These are phyloP conservation scores for Agaricus subrufescens DNA, from an alignment of 768 basidiomycete species.

Conservation along the genomic window DNA sequence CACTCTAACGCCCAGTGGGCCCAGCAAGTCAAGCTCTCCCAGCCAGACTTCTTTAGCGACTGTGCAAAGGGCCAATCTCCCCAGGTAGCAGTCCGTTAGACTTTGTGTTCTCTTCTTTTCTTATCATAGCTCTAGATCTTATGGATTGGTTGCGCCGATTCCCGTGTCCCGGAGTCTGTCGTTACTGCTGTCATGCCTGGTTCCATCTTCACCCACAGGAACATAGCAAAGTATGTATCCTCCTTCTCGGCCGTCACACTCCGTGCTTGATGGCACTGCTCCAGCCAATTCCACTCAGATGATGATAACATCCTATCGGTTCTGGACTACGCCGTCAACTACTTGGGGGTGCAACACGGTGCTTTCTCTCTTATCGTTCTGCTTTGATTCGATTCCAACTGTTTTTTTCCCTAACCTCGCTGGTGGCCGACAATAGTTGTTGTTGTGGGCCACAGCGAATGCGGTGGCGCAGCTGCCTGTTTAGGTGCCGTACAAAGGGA, in stretches of 20 bases:
- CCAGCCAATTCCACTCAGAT: conserved; percentile 66
- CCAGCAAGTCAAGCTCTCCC: conserved; percentile 41
- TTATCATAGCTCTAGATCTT: conserved; percentile 42
- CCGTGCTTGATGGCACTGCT: neutral
- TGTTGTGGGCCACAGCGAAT: conserved; percentile 79
- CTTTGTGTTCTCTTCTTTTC: conserved; percentile 5
- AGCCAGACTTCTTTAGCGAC: conserved; percentile 61
- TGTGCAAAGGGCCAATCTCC: conserved; percentile 63
- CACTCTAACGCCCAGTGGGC: conserved; percentile 69
- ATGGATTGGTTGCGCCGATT: conserved; percentile 84
- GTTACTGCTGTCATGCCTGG: conserved; percentile 68
- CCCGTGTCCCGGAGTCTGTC: conserved; percentile 78
- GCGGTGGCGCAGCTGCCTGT: conserved; percentile 70
- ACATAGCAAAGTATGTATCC: conserved; percentile 75
- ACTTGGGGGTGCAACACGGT: conserved; percentile 77
- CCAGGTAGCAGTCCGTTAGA: conserved; percentile 37
- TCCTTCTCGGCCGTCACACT: neutral
- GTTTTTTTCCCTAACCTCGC: conserved; percentile 11
- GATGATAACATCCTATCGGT: conserved; percentile 73
- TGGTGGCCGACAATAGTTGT: conserved; percentile 45
- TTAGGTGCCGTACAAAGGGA: conserved; percentile 38
- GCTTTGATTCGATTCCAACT: conserved; percentile 26
- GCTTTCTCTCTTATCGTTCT: conserved; percentile 28
- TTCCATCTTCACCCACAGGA: conserved; percentile 79
- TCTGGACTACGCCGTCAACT: conserved; percentile 66